Base-by-base conservation (phyloP, 2,329 filamentous ascomycete genomes). In the Talaromyces marneffei region DNA sequence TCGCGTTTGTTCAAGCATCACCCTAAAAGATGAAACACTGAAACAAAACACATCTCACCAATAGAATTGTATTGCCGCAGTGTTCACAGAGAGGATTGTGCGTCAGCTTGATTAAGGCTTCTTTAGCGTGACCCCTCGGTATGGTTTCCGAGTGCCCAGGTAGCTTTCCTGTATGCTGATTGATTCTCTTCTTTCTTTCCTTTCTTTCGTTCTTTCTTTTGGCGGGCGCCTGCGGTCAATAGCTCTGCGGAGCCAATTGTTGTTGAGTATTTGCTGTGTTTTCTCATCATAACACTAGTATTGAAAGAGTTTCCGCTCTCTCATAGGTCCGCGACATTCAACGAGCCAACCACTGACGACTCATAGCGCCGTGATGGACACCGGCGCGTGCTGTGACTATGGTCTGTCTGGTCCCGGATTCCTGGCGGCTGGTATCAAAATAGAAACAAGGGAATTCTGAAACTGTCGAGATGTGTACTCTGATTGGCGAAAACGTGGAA, bases 351-450 rank as follows among this genome's bases (percentile, higher is more conserved):
- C 59, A 66, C 64, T 54, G 61, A 57, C 20, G 44, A n/a, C 37
- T 61, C 62, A 60, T 65, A 65, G 65, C 70, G 69, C 70, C 64
- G 65, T 63, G 60, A 52, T 65, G 60, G 57, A 55, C 40, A 53
- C 54, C 62, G 66, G 69, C 69, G 68, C 69, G 64, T 71, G 70
- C 68, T 69, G 66, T 62, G 46, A 65, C 63, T 62, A 65, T 52
- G 48, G 48, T 52, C 65, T 61, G 48, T 52, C 65, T 61, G 64
- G 25, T 37, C 29, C 44, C 48, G 2, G 29, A 20, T 23, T 20
- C n/a, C 27, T 61, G 50, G 62, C 35, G 37, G 57, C 48, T 65
- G 65, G 66, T 66, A 67, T 70, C 68, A 70, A 67, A 69, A 69
- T 64, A 63, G 56, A 54, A 63, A 61, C 58, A 39, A 42, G 48